Conservation (phyloP, 169 alveolate genomes). For the Eimeria praecox region DNA sequence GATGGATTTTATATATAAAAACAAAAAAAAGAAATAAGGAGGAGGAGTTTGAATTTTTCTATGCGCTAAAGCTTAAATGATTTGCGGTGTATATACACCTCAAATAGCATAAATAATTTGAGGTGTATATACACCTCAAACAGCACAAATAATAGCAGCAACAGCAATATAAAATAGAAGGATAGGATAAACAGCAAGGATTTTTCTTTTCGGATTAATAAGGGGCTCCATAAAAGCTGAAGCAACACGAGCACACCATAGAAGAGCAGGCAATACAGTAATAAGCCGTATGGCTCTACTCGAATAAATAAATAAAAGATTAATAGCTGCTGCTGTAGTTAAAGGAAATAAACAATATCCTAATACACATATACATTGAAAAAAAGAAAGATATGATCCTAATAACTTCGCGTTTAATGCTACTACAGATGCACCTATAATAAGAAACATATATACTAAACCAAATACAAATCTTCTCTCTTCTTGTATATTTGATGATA, state of each 20-base stretch:
- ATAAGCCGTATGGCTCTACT: background rate
- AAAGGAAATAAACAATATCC: slow-evolving; percentile 11
- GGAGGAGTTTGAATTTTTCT: no score
- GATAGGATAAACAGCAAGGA: slow-evolving; percentile 94
- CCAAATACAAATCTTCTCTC: slow-evolving; percentile 89
- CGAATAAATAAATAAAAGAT: background rate
- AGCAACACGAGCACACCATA: background rate
- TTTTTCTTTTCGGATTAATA: slow-evolving; percentile 78
- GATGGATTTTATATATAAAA: no score
- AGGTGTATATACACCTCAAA: no score
- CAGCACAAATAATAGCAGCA: slow-evolving; percentile 88
- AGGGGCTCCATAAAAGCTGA: background rate
- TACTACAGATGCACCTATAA: slow-evolving; percentile 93
- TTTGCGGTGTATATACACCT: no score
- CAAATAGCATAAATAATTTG: no score
- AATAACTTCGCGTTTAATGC: slow-evolving; percentile 93
- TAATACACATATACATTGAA: background rate
- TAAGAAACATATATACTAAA: slow-evolving; percentile 91
- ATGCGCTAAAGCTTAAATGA: no score
- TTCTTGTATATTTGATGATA: no score
- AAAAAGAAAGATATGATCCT: slow-evolving; percentile 89
- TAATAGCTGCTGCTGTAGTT: slow-evolving; percentile 4
- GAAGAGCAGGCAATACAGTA: background rate
- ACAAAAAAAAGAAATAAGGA: background rate
- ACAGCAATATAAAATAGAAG: slow-evolving; percentile 91